Percentiles rank a stretch among this genome's conserved stretches.
phyloP scores from a whole-genome alignment of 768 basidiomycete species.

The Naganishia kalamii region DNA sequence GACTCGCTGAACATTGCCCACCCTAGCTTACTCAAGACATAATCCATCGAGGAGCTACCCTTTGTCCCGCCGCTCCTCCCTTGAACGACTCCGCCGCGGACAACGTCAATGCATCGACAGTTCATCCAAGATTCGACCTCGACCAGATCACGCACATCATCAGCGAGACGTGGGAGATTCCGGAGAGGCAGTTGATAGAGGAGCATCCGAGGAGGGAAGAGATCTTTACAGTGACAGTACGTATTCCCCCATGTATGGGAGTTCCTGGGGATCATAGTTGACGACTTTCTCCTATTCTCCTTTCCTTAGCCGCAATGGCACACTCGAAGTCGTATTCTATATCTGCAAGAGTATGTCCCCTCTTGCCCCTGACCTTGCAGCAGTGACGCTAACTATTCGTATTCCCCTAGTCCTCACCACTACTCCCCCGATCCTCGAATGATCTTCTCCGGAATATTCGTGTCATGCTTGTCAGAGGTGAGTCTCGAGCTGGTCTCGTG shows the following conservation, averaged over 20 bases:
- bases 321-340: neutral
- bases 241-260: neutral
- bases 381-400: neutral
- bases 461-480: slow-evolving; percentile 61
- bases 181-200: slow-evolving; percentile 7
- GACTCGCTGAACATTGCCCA: neutral
- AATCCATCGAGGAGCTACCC: neutral
- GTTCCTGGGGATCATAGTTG: too few species aligned
- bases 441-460: slow-evolving; percentile 77
- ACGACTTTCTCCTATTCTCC: neutral
- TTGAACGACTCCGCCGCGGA: neutral
- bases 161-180: slow-evolving; percentile 16
- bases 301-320: slow-evolving; percentile 12
- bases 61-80: neutral
- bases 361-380: neutral
- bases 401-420: slow-evolving; percentile 22
- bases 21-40: neutral
- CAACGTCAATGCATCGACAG: neutral
- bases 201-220: neutral
- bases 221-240: slow-evolving; percentile 13
- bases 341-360: slow-evolving; percentile 11
- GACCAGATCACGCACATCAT: slow-evolving; percentile 19
- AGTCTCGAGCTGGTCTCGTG: slow-evolving; percentile 22
- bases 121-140: slow-evolving; percentile 12
- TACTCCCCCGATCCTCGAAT: slow-evolving; percentile 71